Conservation (phyloP, 257 asterid species). For the Perilla frutescens region DNA sequence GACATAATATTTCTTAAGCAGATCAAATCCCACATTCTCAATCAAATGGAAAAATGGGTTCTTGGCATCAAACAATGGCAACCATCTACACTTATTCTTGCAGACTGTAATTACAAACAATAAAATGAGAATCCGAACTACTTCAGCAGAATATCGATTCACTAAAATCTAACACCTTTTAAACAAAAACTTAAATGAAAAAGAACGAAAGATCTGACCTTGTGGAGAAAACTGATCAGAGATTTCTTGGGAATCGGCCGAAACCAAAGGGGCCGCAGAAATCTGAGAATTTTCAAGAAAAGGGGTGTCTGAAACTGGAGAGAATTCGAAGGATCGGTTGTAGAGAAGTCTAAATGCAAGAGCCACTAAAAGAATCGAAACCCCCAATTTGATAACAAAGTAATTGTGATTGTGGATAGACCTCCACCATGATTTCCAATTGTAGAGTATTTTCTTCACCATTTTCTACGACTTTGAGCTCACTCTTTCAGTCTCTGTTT, state of each 20-base stretch:
- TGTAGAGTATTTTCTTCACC: conserved; percentile 42
- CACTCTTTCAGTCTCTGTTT: neutral
- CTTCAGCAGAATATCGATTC: too few species aligned
- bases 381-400: conserved; percentile 57
- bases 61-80: neutral
- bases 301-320: conserved; percentile 44
- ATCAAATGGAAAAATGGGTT: neutral
- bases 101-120: neutral
- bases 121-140: neutral
- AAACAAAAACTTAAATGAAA: neutral
- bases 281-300: conserved; percentile 34
- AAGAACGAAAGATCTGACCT: conserved; percentile 44
- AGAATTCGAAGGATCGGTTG: conserved; percentile 47
- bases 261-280: conserved; percentile 36
- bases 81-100: neutral
- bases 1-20: neutral
- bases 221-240: conserved; percentile 41
- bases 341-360: conserved; percentile 55
- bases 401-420: conserved; percentile 46
- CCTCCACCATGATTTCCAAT: conserved; percentile 56
- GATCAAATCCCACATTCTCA: neutral
- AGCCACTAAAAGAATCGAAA: conserved; percentile 58
- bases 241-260: conserved; percentile 33
- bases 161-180: neutral
- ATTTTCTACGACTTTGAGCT: neutral